Base-by-base conservation (phyloP, 2,329 filamentous ascomycete genomes). In the Neocucurbitaria cava region DNA sequence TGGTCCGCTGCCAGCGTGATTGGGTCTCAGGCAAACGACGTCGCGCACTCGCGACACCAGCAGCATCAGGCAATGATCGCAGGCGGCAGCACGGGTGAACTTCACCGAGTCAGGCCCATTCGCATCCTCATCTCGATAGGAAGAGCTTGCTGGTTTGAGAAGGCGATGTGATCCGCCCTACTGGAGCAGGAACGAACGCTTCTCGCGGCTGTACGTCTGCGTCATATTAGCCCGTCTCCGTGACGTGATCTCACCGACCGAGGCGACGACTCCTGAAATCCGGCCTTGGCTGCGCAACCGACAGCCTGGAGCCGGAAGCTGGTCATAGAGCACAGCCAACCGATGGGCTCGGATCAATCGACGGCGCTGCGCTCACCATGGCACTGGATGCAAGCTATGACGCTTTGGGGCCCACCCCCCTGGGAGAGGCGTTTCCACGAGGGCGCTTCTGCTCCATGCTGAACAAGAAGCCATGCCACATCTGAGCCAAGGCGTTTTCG, bases 241-340 rank as follows among this genome's bases (percentile, higher is more conserved):
- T 64, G 61, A 67, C 57, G 61, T 64, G 57, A 62, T 52, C 36
- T 54, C 30, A 26, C 47, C 50, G 46, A 20, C 49, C 31, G 46
- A 44, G 45, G 39, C 39, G 44, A 50, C 36, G 39, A 49, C 48
- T 46, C 44, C 45, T 54, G 50, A 31, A 55, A 42, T 49, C 50
- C 30, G 40, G 23, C 17, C 56, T 61, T 56, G 58, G 55, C 56
- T 24, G 41, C 45, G 56, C 54, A 61, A 58, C 71, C 71, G 71
- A 70, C 68, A 64, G 66, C 20, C 46, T 64, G 71, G 71, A 64
- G 38, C 63, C 61, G 69, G 68, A 62, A 64, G 54, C 52, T 57
- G 54, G 64, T 65, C 60, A 58, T 59, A 62, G 46, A 49, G 39
- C 30, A 66, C 59, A 61, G 59, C 62, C 64, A 69, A 64, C 61